Conservation (phyloP, 1,284 basidiomycete genomes). For the Rhodotorula glutinis region DNA sequence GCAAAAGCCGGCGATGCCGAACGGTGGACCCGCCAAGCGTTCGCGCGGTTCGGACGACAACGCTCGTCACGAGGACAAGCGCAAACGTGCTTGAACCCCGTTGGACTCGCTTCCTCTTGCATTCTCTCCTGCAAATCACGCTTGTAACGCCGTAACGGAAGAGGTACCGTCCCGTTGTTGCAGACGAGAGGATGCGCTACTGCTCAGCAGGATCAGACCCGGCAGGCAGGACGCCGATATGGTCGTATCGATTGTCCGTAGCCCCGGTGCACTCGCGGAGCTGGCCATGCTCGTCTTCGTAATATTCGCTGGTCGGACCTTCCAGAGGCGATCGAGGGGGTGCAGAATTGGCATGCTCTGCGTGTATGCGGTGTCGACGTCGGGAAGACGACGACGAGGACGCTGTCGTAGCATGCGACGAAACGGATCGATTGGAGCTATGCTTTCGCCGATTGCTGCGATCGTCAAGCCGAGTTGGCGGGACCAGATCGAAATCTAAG, state of each 20-base stretch:
- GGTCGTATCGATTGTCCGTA: constrained; percentile 1
- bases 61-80: background rate
- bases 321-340: background rate
- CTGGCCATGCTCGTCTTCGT: constrained; percentile 21
- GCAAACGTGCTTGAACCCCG: background rate
- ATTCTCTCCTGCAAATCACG: background rate
- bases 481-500: too few relatives aligned
- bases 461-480: too few relatives aligned
- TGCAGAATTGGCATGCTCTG: background rate
- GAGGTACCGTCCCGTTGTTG: too few relatives aligned
- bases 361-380: background rate
- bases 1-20: background rate
- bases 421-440: constrained; percentile 17
- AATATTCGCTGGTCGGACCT: constrained; percentile 1
- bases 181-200: background rate
- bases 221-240: constrained; percentile 15
- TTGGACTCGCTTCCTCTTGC: background rate
- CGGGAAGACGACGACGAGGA: background rate
- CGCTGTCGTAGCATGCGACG: constrained; percentile 10
- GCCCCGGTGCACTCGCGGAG: background rate
- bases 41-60: constrained; percentile 2
- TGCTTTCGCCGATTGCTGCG: background rate
- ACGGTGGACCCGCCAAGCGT: background rate
- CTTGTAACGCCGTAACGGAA: too few relatives aligned
- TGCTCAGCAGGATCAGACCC: background rate